These are phyloP conservation scores for Hydnomerulius pinastri DNA, from an alignment of 768 basidiomycete species.

Conservation along the genomic window DNA sequence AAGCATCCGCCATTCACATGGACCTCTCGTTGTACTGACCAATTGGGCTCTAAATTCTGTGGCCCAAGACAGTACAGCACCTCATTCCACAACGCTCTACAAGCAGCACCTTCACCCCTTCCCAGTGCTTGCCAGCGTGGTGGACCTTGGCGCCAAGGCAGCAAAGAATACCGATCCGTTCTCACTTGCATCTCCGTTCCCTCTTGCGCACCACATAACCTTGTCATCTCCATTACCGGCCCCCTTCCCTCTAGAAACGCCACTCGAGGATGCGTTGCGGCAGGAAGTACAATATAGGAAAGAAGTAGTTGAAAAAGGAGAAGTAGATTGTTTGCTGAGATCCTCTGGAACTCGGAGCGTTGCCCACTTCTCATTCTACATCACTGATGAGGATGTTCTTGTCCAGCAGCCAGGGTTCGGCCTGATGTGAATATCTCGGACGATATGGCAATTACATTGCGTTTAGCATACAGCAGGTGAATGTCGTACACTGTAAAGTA, in stretches of 20 bases:
- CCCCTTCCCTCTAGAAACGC: slow-evolving; percentile 9
- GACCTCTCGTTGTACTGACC: slow-evolving; percentile 54
- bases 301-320: slow-evolving; percentile 15
- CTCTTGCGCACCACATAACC: slow-evolving; percentile 43
- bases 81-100: slow-evolving; percentile 36
- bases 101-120: slow-evolving; percentile 55
- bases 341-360: slow-evolving; percentile 23
- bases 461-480: background rate
- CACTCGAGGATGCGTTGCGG: slow-evolving; percentile 14
- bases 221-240: slow-evolving; percentile 28
- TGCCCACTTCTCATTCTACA: slow-evolving; percentile 24
- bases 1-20: slow-evolving; percentile 47
- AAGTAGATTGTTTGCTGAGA: slow-evolving; percentile 30
- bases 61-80: slow-evolving; percentile 9
- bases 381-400: slow-evolving; percentile 21
- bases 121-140: slow-evolving; percentile 28
- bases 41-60: slow-evolving; percentile 56
- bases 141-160: slow-evolving; percentile 16
- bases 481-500: background rate
- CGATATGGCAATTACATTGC: background rate
- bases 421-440: background rate
- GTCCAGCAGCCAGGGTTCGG: background rate
- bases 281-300: slow-evolving; percentile 22
- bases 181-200: slow-evolving; percentile 25
- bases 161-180: slow-evolving; percentile 9